These are phyloP conservation scores for Oryza brachyantha DNA, from an alignment of 176 grass and related monocot genomes.

Conservation along the genomic window DNA sequence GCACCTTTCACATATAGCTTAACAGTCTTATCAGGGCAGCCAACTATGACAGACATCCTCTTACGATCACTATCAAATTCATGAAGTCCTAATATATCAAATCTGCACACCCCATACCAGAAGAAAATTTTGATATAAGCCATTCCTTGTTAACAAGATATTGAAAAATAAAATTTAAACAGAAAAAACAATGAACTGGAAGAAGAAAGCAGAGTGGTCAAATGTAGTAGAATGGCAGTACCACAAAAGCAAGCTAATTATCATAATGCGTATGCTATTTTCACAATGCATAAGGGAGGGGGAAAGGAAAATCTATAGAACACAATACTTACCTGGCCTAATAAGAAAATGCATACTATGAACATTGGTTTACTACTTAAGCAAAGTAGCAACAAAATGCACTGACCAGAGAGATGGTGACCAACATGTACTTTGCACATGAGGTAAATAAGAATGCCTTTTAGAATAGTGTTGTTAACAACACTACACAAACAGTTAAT, in stretches of 20 bases:
- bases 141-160: conserved; percentile 6
- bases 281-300: background rate
- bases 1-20: conserved; percentile 91
- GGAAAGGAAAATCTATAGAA: background rate
- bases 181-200: background rate
- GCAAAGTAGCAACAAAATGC: background rate
- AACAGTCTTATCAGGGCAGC: conserved; percentile 62
- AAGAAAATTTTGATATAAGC: conserved; percentile 24
- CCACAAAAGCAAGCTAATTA: background rate
- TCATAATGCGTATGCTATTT: background rate
- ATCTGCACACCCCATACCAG: conserved; percentile 46
- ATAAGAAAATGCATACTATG: background rate
- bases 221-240: conserved; percentile 19
- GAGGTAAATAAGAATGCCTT: background rate
- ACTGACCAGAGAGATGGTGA: background rate
- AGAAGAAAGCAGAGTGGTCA: background rate
- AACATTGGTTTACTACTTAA: background rate
- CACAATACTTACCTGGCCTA: background rate
- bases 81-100: conserved; percentile 81
- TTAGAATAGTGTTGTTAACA: background rate
- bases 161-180: conserved; percentile 8
- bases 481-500: background rate
- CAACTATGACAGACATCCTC: conserved; percentile 86
- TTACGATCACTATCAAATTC: conserved; percentile 97
- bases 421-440: background rate